Evolutionary conservation across 1,284 basidiomycete genomes (phyloP).

Genomic region (Clitocybe nebularis): DNA sequence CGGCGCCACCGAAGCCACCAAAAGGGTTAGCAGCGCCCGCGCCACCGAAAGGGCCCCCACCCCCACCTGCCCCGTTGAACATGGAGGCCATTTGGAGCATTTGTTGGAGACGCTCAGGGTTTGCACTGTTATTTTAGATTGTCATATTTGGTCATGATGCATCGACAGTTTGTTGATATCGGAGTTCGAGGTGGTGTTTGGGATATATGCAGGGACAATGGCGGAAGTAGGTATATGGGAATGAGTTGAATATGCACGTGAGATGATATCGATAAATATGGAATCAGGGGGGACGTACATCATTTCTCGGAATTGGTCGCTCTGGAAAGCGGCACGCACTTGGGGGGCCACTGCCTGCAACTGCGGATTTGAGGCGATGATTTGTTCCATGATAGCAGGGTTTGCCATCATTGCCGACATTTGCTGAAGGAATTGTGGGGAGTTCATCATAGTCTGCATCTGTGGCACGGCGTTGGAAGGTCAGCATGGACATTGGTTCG

Average conservation of each 20-base stretch:
- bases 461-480: constrained; percentile 25
- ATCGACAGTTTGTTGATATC: too few relatives aligned
- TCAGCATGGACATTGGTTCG: constrained; percentile 1
- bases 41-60: constrained; percentile 24
- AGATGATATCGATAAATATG: too few relatives aligned
- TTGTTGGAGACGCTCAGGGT: constrained; percentile 72
- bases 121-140: constrained; percentile 44
- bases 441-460: constrained; percentile 83
- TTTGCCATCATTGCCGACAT: constrained; percentile 76
- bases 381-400: constrained; percentile 80
- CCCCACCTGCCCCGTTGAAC: constrained; percentile 42
- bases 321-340: constrained; percentile 61
- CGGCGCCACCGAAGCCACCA: constrained; percentile 1
- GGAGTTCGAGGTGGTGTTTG: constrained; percentile 3
- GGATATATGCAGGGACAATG: not conserved
- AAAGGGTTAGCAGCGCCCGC: constrained; percentile 14
- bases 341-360: constrained; percentile 34
- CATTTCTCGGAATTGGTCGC: constrained; percentile 79
- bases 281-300: constrained; percentile 51
- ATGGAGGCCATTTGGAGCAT: constrained; percentile 80
- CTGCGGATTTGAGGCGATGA: constrained; percentile 80
- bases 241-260: too few relatives aligned
- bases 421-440: constrained; percentile 75
- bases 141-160: not conserved
- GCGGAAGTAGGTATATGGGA: not conserved